A percentile compares a stretch with the other conserved stretches of the same genome.
These are phyloP conservation scores for Scytalidium lignicola DNA, from an alignment of 2,329 filamentous ascomycete genomes.

Conservation along the genomic window DNA sequence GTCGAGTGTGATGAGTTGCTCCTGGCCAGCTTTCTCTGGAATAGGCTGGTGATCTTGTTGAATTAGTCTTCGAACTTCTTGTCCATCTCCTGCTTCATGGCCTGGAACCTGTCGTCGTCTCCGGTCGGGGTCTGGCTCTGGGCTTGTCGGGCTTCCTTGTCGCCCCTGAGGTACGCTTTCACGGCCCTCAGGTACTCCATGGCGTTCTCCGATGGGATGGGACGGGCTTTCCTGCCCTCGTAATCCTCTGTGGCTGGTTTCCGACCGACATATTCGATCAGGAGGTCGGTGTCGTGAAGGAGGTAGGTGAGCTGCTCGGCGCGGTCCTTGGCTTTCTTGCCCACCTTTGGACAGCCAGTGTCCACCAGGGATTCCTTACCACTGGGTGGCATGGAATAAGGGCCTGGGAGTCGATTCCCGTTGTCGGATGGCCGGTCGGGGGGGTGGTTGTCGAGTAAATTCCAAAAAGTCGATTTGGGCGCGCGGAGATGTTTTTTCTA, in stretches of 20 bases:
- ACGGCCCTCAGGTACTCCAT: too few species aligned
- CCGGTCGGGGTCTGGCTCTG: too few species aligned
- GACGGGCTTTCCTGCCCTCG: background rate
- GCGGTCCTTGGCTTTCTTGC: background rate
- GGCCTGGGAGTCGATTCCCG: too few species aligned
- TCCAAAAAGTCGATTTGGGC: too few species aligned
- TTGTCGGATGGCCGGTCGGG: too few species aligned
- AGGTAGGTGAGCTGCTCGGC: background rate
- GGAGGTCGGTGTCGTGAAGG: background rate
- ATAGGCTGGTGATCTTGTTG: background rate
- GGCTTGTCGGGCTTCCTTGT: too few species aligned
- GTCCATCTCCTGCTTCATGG: too few species aligned
- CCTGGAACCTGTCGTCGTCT: too few species aligned
- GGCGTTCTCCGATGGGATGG: background rate
- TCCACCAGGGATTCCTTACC: background rate
- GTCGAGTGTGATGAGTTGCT: background rate
- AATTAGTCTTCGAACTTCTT: background rate
- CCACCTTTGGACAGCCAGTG: background rate
- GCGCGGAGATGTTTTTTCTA: too few species aligned
- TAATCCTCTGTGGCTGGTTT: background rate
- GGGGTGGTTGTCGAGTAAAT: too few species aligned
- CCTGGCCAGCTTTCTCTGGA: background rate
- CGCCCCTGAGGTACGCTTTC: too few species aligned
- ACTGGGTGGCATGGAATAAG: background rate
- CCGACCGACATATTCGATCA: background rate